A percentile compares a stretch with the other conserved stretches of the same genome.
Conservation (phyloP, 768 basidiomycete genomes). For the Tulasnella sp. region DNA sequence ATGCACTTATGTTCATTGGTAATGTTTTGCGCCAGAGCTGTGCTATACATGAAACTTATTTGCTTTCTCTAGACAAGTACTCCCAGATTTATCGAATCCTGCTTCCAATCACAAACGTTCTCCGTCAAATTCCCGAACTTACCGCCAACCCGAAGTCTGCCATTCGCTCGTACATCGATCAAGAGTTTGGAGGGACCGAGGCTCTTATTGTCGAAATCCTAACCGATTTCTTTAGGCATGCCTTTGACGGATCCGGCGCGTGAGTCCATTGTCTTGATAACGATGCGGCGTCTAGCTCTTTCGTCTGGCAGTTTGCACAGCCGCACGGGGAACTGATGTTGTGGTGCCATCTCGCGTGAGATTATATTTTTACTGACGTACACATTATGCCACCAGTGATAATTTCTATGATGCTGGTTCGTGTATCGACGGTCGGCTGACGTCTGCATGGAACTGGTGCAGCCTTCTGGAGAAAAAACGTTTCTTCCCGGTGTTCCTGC, state of each 20-base stretch:
- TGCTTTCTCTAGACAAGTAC: constrained; percentile 59
- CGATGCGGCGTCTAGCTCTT: neutral
- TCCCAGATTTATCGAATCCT: constrained; percentile 89
- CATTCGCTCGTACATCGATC: constrained; percentile 68
- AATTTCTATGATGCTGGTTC: constrained; percentile 88
- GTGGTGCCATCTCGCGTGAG: neutral
- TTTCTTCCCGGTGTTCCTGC: constrained; percentile 73
- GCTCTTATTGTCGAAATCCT: constrained; percentile 66
- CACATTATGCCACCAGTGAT: constrained; percentile 38
- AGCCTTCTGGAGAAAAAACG: constrained; percentile 78
- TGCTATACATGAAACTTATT: neutral
- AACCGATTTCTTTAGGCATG: constrained; percentile 81
- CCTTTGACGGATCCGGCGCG: constrained; percentile 83
- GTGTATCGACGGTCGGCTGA: constrained; percentile 76
- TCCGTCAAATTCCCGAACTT: constrained; percentile 65
- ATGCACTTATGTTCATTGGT: constrained; percentile 82
- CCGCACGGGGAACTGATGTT: neutral
- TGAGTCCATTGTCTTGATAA: neutral
- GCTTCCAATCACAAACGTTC: constrained; percentile 77
- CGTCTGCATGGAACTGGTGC: constrained; percentile 93
- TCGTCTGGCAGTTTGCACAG: neutral
- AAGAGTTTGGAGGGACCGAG: constrained; percentile 75
- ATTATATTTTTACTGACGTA: neutral
- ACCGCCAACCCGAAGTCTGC: constrained; percentile 57
- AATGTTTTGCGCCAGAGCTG: constrained; percentile 13